Conservation (phyloP, 768 basidiomycete genomes). For the Rhodotorula kratochvilovae region DNA sequence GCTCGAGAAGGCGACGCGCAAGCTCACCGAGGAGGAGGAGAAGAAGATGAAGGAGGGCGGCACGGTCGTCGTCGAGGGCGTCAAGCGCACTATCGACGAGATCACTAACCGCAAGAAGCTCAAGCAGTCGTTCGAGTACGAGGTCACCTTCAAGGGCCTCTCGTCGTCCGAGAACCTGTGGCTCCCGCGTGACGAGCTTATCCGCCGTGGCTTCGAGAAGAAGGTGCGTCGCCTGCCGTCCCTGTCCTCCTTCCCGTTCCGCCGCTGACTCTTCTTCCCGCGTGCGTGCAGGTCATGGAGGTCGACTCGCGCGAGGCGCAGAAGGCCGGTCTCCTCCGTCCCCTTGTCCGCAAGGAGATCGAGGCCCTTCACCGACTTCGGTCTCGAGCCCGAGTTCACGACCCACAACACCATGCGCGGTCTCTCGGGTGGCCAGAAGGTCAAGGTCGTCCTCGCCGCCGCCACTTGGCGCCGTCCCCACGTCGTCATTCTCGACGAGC, state of each 20-base stretch:
- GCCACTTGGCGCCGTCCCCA: conserved; percentile 98
- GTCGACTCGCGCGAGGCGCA: conserved; percentile 79
- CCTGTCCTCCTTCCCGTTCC: conserved; percentile 88
- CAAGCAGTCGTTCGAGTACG: conserved; percentile 88
- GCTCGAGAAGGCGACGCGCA: conserved; percentile 81
- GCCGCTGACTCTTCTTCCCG: conserved; percentile 59
- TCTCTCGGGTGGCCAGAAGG: conserved; percentile 94
- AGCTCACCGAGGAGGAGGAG: conserved; percentile 77
- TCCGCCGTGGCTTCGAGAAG: conserved; percentile 82
- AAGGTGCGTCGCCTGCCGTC: conserved; percentile 56
- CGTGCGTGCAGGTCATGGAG: conserved; percentile 67
- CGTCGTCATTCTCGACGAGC: conserved; percentile 90
- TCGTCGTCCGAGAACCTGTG: conserved; percentile 95
- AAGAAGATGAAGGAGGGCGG: conserved; percentile 72
- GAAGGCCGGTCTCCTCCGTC: conserved; percentile 89
- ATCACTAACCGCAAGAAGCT: conserved; percentile 72
- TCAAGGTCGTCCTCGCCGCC: conserved; percentile 74
- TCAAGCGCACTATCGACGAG: conserved; percentile 82
- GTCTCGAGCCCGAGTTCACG: conserved; percentile 97
- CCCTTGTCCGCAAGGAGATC: conserved; percentile 97
- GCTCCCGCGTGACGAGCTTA: conserved; percentile 76
- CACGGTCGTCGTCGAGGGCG: conserved; percentile 86
- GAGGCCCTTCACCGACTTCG: conserved; percentile 97
- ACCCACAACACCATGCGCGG: conserved; percentile 99
- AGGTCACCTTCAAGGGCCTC: conserved; percentile 52